These are phyloP conservation scores for Adiantum capillusveneris DNA, from an alignment of 75 land plant species.

Conservation along the genomic window DNA sequence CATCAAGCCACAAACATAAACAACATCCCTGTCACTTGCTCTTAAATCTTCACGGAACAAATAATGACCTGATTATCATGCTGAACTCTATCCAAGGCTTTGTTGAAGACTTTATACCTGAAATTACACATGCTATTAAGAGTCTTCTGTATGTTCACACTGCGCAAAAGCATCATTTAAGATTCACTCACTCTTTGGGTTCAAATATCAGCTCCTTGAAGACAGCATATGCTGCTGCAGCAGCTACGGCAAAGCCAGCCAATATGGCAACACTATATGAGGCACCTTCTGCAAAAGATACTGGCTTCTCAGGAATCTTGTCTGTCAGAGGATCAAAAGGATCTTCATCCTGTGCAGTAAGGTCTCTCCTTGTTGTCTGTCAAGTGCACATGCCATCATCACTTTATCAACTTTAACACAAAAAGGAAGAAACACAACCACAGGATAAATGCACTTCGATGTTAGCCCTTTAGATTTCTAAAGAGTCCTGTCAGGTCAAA, in stretches of 20 bases:
- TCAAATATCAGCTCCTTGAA: constrained; percentile 85
- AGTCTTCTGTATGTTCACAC: no score
- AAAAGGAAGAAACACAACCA: no score
- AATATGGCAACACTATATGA: constrained; percentile 78
- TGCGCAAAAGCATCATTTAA: no score
- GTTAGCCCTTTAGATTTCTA: no score
- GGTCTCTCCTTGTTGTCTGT: constrained; percentile 36
- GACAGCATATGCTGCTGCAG: constrained; percentile 82
- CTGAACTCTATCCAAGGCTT: constrained; percentile 77
- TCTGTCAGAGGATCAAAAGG: constrained; percentile 95
- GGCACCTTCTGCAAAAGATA: constrained; percentile 90
- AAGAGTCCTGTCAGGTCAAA: no score
- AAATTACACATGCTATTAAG: not conserved
- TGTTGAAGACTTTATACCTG: constrained; percentile 84
- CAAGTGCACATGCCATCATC: no score
- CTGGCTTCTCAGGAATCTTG: constrained; percentile 92
- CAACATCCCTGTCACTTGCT: no score
- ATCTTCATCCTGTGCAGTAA: constrained; percentile 80
- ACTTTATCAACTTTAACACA: no score
- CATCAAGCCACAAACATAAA: no score
- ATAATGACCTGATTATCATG: constrained; percentile 65
- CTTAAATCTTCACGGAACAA: no score
- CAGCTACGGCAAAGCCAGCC: constrained; percentile 88
- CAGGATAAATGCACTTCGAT: no score
- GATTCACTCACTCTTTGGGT: constrained; percentile 72